phyloP scores from a whole-genome alignment of 441 rosid species.

The Mallotus japonicus region DNA sequence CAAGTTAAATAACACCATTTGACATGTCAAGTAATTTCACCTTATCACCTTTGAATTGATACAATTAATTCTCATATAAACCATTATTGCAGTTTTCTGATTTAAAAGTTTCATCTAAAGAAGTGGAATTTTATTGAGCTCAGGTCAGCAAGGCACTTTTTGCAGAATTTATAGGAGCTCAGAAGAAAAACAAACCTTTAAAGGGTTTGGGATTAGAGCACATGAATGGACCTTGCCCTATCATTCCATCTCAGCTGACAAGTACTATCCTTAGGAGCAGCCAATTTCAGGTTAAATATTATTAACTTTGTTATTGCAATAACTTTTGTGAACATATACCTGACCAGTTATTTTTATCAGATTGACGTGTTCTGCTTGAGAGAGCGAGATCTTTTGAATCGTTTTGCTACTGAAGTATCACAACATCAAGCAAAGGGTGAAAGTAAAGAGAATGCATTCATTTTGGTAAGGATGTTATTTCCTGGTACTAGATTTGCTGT shows the following conservation, averaged over 20 bases:
- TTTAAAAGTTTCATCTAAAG: neutral
- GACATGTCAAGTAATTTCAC: neutral
- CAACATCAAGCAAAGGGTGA: conserved; percentile 60
- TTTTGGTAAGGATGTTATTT: conserved; percentile 43
- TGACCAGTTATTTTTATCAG: conserved; percentile 35
- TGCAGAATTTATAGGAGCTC: conserved; percentile 57
- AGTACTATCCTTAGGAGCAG: conserved; percentile 61
- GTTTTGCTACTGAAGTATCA: conserved; percentile 62
- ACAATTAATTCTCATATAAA: neutral
- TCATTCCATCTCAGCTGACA: conserved; percentile 64
- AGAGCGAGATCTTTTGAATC: conserved; percentile 79
- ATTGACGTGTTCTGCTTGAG: conserved; percentile 61
- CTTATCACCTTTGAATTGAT: too few species aligned
- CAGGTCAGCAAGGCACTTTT: conserved; percentile 94
- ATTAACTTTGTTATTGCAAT: neutral
- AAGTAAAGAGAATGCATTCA: conserved; percentile 59
- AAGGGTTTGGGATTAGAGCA: conserved; percentile 79
- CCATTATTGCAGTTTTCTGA: too few species aligned
- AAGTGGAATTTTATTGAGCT: conserved; percentile 13
- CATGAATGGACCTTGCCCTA: conserved; percentile 65
- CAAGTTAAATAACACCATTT: neutral
- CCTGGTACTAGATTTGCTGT: conserved; percentile 10
- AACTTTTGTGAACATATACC: conserved; percentile 5
- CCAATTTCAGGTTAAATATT: conserved; percentile 61
- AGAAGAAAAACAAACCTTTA: conserved; percentile 64